Evolutionary conservation across 2,329 filamentous ascomycete species (phyloP).

Genomic region (Cladosporium colombiae): DNA sequence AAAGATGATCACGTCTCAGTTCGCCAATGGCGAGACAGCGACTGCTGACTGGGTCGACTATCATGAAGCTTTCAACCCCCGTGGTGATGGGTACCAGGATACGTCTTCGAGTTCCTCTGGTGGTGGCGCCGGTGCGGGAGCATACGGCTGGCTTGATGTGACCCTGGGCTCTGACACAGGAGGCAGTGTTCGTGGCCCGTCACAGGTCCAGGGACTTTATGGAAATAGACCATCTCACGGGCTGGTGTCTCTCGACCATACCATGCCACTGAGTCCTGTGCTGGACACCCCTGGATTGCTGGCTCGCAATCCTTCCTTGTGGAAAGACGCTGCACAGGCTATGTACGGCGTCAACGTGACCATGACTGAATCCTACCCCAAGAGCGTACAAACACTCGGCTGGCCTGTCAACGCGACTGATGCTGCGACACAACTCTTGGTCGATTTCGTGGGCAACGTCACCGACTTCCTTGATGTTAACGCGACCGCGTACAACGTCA

Average conservation of each 20-base stretch:
- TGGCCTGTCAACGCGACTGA: constrained; percentile 41
- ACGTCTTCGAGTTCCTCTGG: constrained; percentile 49
- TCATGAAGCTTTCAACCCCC: constrained; percentile 44
- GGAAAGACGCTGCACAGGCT: constrained; percentile 43
- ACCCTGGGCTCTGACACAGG: constrained; percentile 51
- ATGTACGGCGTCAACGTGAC: constrained; percentile 46
- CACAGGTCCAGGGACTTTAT: constrained; percentile 49
- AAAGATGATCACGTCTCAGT: constrained; percentile 46
- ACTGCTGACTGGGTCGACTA: constrained; percentile 53
- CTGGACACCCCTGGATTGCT: constrained; percentile 49
- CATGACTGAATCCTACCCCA: constrained; percentile 41
- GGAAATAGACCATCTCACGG: constrained; percentile 51
- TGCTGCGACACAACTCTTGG: constrained; percentile 37
- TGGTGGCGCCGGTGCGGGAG: constrained; percentile 43
- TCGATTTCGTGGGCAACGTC: constrained; percentile 45
- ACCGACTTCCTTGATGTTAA: constrained; percentile 43
- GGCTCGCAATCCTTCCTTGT: constrained; percentile 43
- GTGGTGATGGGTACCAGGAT: constrained; percentile 46
- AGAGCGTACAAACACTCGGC: constrained; percentile 40
- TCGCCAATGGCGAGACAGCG: constrained; percentile 46
- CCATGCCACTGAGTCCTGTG: constrained; percentile 47
- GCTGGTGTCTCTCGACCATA: constrained; percentile 46
- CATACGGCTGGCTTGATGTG: constrained; percentile 51
- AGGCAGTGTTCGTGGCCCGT: constrained; percentile 49
- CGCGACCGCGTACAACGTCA: constrained; percentile 38